These are phyloP conservation scores for Salisapilia sapeloensis DNA, from an alignment of 352 stramenopile genomes.

Conservation along the genomic window DNA sequence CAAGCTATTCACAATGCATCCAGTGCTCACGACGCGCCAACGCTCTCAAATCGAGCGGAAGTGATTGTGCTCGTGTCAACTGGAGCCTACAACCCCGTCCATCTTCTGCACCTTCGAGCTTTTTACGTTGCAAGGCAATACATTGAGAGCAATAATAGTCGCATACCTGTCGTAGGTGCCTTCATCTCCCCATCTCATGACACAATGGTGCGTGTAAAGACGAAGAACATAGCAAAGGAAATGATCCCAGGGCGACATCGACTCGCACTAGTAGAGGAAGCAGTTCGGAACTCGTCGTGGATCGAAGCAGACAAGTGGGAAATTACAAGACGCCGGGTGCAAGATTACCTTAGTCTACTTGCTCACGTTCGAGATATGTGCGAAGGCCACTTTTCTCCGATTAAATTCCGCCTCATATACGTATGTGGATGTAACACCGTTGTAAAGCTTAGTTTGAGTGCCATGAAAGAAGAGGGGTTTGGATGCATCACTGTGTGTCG, in stretches of 20 bases:
- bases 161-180: slow-evolving; percentile 52
- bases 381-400: slow-evolving; percentile 32
- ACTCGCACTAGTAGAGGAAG: slow-evolving; percentile 39
- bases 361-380: slow-evolving; percentile 62
- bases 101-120: slow-evolving; percentile 59
- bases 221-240: slow-evolving; percentile 41
- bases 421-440: slow-evolving; percentile 66
- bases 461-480: slow-evolving; percentile 44
- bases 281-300: slow-evolving; percentile 49
- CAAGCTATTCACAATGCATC: no score
- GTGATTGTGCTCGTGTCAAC: slow-evolving; percentile 63
- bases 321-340: slow-evolving; percentile 47
- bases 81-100: slow-evolving; percentile 59
- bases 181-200: slow-evolving; percentile 69
- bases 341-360: slow-evolving; percentile 63
- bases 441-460: slow-evolving; percentile 58
- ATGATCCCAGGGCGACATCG: slow-evolving; percentile 65
- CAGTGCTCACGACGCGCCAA: no score
- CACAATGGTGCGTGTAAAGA: slow-evolving; percentile 56
- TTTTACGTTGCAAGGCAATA: slow-evolving; percentile 66
- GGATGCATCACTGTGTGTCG: slow-evolving; percentile 49
- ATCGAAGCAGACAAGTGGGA: slow-evolving; percentile 79
- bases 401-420: slow-evolving; percentile 59
- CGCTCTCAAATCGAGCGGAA: slow-evolving; percentile 11
- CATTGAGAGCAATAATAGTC: slow-evolving; percentile 65